Evolutionary conservation across 352 stramenopile species (phyloP).

Genomic region (Phytophthora nicotianae): DNA sequence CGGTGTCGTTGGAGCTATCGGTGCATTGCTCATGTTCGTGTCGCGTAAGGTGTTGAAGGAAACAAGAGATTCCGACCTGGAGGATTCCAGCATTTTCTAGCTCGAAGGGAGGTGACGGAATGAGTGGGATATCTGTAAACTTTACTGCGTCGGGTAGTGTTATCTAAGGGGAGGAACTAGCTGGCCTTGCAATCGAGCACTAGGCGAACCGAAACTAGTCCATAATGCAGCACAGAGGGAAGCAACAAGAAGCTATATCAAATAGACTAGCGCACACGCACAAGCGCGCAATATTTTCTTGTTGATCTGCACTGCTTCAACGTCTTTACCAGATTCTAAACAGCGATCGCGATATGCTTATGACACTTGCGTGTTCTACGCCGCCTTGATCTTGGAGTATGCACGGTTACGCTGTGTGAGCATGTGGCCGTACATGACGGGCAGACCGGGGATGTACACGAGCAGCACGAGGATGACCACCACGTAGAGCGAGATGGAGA

Average conservation of each 20-base stretch:
- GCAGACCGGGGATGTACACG: slow-evolving; percentile 77
- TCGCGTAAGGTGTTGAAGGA: slow-evolving; percentile 64
- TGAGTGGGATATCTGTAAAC: slow-evolving; percentile 28
- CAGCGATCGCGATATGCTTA: slow-evolving; percentile 4
- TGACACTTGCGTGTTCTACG: slow-evolving; percentile 41
- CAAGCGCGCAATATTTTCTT: slow-evolving; percentile 28
- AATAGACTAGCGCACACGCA: slow-evolving; percentile 26
- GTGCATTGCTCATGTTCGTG: slow-evolving; percentile 49
- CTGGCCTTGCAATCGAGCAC: slow-evolving; percentile 11
- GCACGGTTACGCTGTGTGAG: slow-evolving; percentile 83
- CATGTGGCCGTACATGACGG: slow-evolving; percentile 89
- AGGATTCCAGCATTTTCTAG: slow-evolving; percentile 35
- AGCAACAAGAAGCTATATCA: slow-evolving; percentile 33
- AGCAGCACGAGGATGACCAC: slow-evolving; percentile 72
- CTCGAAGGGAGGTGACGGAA: slow-evolving; percentile 13
- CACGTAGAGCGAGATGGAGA: slow-evolving; percentile 76
- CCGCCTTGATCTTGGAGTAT: slow-evolving; percentile 79
- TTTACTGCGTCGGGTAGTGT: slow-evolving; percentile 31
- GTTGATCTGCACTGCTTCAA: slow-evolving; percentile 17
- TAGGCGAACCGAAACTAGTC: slow-evolving; percentile 11
- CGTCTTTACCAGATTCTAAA: slow-evolving; percentile 11
- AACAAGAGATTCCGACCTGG: slow-evolving; percentile 42
- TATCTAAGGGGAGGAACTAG: slow-evolving; percentile 11
- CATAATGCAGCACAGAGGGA: slow-evolving; percentile 14
- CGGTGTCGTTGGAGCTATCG: slow-evolving; percentile 60